phyloP scores from a whole-genome alignment of 192 early-diverging fungal genomes.

The Gamsiella multidivaricata region DNA sequence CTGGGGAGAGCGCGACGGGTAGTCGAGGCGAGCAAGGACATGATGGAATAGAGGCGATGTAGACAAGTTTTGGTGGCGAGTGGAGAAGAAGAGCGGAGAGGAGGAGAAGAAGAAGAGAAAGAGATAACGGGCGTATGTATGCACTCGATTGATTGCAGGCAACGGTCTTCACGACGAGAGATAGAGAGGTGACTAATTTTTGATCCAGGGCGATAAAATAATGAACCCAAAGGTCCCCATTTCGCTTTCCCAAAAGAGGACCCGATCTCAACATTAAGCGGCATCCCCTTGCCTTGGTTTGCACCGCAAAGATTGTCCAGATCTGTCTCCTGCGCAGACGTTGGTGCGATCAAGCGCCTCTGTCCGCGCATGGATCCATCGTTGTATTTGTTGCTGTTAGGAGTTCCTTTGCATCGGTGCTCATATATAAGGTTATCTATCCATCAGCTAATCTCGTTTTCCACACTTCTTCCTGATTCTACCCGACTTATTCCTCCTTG shows the following conservation, averaged over 20 bases:
- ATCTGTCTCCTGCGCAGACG: no score
- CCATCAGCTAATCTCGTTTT: no score
- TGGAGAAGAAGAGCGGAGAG: not conserved
- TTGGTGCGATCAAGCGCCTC: no score
- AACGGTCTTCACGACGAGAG: no score
- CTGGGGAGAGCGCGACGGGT: slow-evolving; percentile 40
- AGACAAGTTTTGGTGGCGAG: not conserved
- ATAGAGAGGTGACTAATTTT: not conserved
- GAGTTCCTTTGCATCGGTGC: no score
- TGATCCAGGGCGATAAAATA: no score
- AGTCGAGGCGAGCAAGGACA: slow-evolving; percentile 45
- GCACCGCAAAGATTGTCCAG: no score
- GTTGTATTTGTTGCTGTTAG: not conserved
- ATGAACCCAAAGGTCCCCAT: not conserved
- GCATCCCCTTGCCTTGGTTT: no score
- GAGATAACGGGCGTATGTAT: not conserved
- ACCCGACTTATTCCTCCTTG: no score
- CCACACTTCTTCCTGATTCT: no score
- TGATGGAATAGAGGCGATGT: not conserved
- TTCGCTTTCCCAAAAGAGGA: slow-evolving; percentile 13
- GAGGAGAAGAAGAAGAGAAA: slow-evolving; percentile 8
- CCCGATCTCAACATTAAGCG: slow-evolving; percentile 3
- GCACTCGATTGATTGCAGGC: not conserved
- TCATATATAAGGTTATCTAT: no score
- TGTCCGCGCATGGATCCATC: no score